Base-by-base conservation (phyloP, 2,329 filamentous ascomycete genomes). In the Leptographium procerum region DNA sequence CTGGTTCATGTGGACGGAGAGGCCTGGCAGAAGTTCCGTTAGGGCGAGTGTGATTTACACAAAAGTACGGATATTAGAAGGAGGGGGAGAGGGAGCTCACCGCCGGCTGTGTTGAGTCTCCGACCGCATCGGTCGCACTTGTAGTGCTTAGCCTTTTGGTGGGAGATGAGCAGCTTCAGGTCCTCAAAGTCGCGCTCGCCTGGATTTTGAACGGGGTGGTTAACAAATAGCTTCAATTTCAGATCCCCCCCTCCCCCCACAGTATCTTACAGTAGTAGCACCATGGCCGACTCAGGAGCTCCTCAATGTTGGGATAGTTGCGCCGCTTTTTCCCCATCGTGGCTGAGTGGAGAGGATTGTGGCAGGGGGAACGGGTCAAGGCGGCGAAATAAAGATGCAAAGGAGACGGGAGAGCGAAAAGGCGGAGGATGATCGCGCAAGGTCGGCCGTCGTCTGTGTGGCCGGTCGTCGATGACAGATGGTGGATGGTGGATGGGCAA, bases 91-190 rank as follows among this genome's bases (percentile, higher is more conserved):
- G n/a, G n/a, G n/a, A 29, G 60, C 82, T 68, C 73, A 95, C 91
- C 94, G 81, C 94, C 94, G 48, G 91, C 91, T 1, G 94, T 99
- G 70, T 96, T 96, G 58, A 99, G 75, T 65, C 91, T 82, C 64
- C 94, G 84, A 57, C 86, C 86, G 71, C 94, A 99, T 75, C 87
- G 79, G 66, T 96, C 89, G 75, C 94, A 99, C 73, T 96, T 96
- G 80, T 96, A 97, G 73, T 99, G 94, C 74, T 97, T 97, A n/a
- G 92, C 91, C 71, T 96, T 97, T 69, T 97, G 94, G 72, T 99
- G 94, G 59, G 89, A 91, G 66, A 96, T 95, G 63, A 99, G 84
- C 65, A 97, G 91, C 77, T 96, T 96, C 52, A 96, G 73, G 71
- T 99, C 94, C 72, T 97, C 91, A 70, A 97, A 99, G 74, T 97